Evolutionary conservation across 2,329 filamentous ascomycete genomes (phyloP), one percentile per base, ranked within the genome.

Genomic region (Gnomoniopsis sp.): DNA sequence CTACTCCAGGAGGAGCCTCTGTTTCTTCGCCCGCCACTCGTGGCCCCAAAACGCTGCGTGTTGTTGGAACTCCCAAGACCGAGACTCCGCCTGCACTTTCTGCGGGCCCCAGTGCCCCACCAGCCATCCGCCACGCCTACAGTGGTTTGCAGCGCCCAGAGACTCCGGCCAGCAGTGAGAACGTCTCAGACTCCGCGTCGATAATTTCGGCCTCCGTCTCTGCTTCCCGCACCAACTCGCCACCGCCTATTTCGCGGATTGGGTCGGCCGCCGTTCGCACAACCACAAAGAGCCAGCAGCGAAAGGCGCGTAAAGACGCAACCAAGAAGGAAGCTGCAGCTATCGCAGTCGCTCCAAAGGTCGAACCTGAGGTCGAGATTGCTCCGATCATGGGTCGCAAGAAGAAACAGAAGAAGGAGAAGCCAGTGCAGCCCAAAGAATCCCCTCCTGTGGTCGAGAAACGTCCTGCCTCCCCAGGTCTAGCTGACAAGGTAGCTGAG

Each of bases 351-450:
- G 65, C 84, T 62, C 65, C 74, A 1, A 67, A 82, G 51, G 67
- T 74, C 15, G 86, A 87, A 59, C 71, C 79, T 14, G 78, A 83
- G 53, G 74, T 76, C 17, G 81, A 85, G 63, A 82, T 84, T 64
- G 90, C 86, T 8, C 90, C 91, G 0, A 88, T 96, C 44, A 71
- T 91, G 51, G 89, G 89, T 36, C 84, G 90, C 54, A 92, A 92
- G 78, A 93, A 91, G 79, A 95, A 93, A 75, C 85, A 90, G 70
- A 92, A 90, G 78, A 93, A 91, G 74, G 86, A 88, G 66, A 87
- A 84, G 66, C 71, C 72, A n/a, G 62, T 33, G 8, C 21, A 62
- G 1, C 46, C 51, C 26, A 69, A 69, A 23, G 62, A 66, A 12
- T 33, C 26, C 6, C 19, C 57, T n/a, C 48, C 49, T 23, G 43